A percentile compares a stretch with the other conserved stretches of the same genome.
phyloP scores from a whole-genome alignment of 805 yeast genomes.

The Vanderwaltozyma verrucispora region DNA sequence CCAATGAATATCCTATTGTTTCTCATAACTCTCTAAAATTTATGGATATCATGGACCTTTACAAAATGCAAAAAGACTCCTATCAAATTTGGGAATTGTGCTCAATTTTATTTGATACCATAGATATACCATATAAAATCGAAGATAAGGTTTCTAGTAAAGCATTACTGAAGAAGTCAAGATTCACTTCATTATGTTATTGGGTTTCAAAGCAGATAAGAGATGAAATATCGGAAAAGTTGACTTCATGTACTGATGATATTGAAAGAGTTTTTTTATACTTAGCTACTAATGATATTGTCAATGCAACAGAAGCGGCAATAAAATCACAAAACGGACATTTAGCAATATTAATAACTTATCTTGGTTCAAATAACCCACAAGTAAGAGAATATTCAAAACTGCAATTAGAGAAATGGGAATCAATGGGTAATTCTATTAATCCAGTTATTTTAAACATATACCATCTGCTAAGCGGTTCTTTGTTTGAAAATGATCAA shows the following conservation, averaged over 20 bases:
- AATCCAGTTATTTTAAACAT: constrained; percentile 49
- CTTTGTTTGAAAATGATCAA: constrained; percentile 23
- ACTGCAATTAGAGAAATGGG: constrained; percentile 62
- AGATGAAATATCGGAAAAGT: constrained; percentile 26
- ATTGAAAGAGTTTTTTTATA: constrained; percentile 42
- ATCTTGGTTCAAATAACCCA: constrained; percentile 61
- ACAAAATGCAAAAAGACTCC: constrained; percentile 10
- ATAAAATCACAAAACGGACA: constrained; percentile 54
- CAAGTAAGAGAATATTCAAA: constrained; percentile 45
- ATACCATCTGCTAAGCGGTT: constrained; percentile 55
- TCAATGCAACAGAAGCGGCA: constrained; percentile 54
- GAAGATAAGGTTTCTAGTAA: constrained; percentile 14
- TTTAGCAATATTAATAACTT: constrained; percentile 56
- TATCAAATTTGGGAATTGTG: constrained; percentile 44
- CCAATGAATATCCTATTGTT: constrained; percentile 32
- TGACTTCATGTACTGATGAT: constrained; percentile 28
- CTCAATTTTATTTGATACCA: constrained; percentile 50
- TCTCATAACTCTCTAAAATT: constrained; percentile 28
- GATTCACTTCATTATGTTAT: constrained; percentile 37
- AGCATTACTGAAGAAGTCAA: constrained; percentile 25
- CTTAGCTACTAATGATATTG: constrained; percentile 45
- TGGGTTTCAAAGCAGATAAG: constrained; percentile 48
- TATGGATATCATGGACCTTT: constrained; percentile 13
- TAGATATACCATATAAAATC: constrained; percentile 12
- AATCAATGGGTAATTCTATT: constrained; percentile 29